Base-by-base conservation (phyloP, 495 filamentous ascomycete species). In the Penicillium ucsense region DNA sequence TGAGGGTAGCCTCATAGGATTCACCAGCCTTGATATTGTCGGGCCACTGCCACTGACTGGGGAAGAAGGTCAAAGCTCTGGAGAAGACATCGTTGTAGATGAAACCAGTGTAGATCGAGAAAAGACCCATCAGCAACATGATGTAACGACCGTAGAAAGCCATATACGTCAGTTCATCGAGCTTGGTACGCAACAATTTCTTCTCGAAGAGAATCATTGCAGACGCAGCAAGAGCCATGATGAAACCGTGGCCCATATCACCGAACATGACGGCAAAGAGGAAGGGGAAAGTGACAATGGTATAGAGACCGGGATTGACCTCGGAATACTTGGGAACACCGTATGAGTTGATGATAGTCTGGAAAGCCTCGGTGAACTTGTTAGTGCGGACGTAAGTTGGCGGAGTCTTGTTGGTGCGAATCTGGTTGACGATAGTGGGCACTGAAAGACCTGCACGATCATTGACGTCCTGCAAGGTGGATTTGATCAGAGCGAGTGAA, bases 1-100 rank as follows among this genome's bases (percentile, higher is more conserved):
- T 82, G 39, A 92, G 70, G 28, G 68, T 62, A 35, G 85, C 88
- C 11, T 74, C 66, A 20, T 92, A 78, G 9, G 72, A 64, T 35
- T 80, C 50, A 6, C 81, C 82, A 10, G 70, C 50, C 38, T 78
- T 63, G 59, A 83, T 89, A 45, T 80, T 67, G 1, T 78, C 62
- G 2, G 90, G 88, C 74, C 88, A 94, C 45, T 83, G 63, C 92
- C 92, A 99, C 60, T 86, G 83, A 67, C 87, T 94, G 35, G 81
- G 71, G 67, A 97, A 95, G 30, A 95, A 66, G 3, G 88, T 85
- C 55, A 97, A 72, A 38, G 89, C 79, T 66, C 88, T 89, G 51
- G 92, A 97, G 74, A 99, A 99, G 56, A 85, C 80, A 66, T 99
- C 92, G 70, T 95, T 96, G 76, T 99, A 99, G 55, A 99, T 88